Evolutionary conservation across 495 filamentous ascomycete species (phyloP).

Genomic region (Elasticomyces elasticus): DNA sequence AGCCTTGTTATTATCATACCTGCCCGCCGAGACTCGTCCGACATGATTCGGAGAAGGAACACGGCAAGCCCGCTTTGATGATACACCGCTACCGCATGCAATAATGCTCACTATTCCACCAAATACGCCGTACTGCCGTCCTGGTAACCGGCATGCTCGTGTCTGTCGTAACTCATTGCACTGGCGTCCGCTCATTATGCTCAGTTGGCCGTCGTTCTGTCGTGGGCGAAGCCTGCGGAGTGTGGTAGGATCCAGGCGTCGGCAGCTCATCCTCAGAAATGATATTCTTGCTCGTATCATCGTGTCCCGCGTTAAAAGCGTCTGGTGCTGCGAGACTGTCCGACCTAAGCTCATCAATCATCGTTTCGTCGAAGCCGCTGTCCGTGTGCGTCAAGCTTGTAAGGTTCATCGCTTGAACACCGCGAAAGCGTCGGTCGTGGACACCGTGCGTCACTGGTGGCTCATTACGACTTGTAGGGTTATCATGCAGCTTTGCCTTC

Average conservation of each 20-base stretch:
- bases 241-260: too few species aligned
- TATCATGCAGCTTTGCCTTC: too few species aligned
- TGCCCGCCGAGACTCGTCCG: neutral
- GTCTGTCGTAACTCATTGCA: neutral
- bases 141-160: neutral
- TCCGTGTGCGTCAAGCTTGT: conserved; percentile 25
- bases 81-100: neutral
- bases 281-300: too few species aligned
- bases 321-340: neutral
- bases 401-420: neutral
- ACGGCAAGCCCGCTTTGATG: too few species aligned
- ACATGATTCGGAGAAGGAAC: too few species aligned
- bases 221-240: too few species aligned
- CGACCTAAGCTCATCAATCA: conserved; percentile 6
- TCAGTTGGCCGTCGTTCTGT: too few species aligned
- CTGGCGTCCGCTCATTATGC: neutral
- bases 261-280: too few species aligned
- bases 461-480: too few species aligned
- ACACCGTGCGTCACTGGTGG: too few species aligned
- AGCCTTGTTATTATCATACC: too few species aligned
- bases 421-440: neutral
- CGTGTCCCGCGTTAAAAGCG: neutral
- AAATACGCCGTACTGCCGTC: neutral
- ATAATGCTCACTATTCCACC: neutral
- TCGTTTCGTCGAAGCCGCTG: conserved; percentile 28